Base-by-base conservation (phyloP, 1,284 basidiomycete species). In the Moniliophthora roreri region DNA sequence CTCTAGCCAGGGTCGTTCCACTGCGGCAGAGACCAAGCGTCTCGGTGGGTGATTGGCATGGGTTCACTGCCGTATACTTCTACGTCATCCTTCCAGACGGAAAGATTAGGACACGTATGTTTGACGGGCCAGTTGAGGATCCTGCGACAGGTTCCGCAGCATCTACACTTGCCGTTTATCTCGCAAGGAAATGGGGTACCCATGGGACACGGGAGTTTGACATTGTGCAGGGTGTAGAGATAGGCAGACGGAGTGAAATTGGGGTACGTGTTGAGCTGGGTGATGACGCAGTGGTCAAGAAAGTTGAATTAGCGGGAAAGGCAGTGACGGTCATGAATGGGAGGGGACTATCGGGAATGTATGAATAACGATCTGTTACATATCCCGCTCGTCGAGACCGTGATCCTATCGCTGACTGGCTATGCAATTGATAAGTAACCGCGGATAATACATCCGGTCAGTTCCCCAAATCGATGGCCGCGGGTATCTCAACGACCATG, bases 61-160 rank as follows among this genome's bases (percentile, higher is more conserved):
- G 68, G 16, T 46, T 26, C 44, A 46, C 44, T 13, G 44, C 24
- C 8, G 16, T 46, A 11, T 46, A 46, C 28, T 28, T 46, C 24
- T 46, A 46, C 18, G 24, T 32, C 9, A 28, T 46, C 24, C 44
- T 46, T 23, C 24, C 3, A 15, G 63, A 66, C 54, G 70, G 69
- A 1, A 54, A 32, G 16, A 54, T 77, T 3, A 62, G 70, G 47
- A 69, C 73, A 5, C 66, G 76, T 36, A 73, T 77, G 72, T 72
- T 77, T 47, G 63, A 66, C 41, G 73, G 66, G 2, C 49, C 61
- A 11, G 28, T 71, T 11, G 75, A 78, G 54, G 75, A 78, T 54
- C 73, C 75, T 1, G 76, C 75, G 3, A 77, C 75, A 18, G 75
- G 76, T 2, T 75, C 74, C 0, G 76, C 75, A 6, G 75, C 74